Percentiles rank a stretch among this genome's conserved stretches.
phyloP scores from a whole-genome alignment of 441 rosid genomes.

The Aleurites moluccanus region DNA sequence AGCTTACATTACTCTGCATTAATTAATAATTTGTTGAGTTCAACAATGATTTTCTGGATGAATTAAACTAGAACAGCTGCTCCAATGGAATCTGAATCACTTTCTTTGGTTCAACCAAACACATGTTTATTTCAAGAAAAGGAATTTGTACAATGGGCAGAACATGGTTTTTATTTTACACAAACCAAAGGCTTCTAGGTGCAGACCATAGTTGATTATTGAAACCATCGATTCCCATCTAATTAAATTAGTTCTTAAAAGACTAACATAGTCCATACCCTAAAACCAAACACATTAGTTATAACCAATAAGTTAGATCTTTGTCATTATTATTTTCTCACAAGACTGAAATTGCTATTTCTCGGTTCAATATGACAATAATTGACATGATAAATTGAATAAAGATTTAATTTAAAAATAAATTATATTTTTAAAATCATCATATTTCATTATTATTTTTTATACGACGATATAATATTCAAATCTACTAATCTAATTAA shows the following conservation, averaged over 20 bases:
- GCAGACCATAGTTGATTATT: neutral
- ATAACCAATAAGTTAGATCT: neutral
- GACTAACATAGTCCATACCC: neutral
- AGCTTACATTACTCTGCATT: no score
- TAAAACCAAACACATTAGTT: neutral
- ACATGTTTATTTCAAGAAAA: neutral
- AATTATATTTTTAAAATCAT: no score
- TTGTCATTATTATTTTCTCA: neutral
- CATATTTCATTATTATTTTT: no score
- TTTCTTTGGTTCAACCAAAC: conserved; percentile 8
- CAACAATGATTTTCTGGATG: neutral
- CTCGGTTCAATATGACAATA: no score
- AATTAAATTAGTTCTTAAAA: neutral
- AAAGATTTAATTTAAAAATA: no score
- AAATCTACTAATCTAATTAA: no score
- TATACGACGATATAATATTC: no score
- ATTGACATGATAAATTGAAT: no score
- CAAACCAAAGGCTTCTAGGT: neutral
- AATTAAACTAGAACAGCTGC: neutral
- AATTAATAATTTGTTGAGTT: neutral
- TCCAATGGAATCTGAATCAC: neutral
- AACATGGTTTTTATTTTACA: neutral
- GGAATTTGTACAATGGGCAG: conserved; percentile 1
- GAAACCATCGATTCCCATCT: neutral
- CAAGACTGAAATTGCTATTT: neutral